Conservation (phyloP, 148 eudicot species). For the Polygonum maritimum region DNA sequence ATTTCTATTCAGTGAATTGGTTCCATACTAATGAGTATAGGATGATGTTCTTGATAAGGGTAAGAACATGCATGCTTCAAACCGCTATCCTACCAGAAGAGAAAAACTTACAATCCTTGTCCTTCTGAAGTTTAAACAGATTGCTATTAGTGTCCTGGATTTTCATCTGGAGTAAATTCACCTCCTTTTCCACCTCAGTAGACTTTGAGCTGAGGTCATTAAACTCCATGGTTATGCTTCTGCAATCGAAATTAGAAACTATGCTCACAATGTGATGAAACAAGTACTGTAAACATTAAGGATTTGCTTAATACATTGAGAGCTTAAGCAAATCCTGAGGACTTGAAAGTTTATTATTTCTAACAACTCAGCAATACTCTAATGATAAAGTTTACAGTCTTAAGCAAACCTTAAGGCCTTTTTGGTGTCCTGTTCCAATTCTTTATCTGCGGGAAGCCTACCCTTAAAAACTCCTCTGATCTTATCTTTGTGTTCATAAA, state of each 20-base stretch:
- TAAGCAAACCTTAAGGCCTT: constrained; percentile 56
- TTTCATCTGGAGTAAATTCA: constrained; percentile 55
- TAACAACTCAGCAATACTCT: neutral
- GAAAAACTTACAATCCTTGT: constrained; percentile 64
- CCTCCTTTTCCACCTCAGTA: constrained; percentile 80
- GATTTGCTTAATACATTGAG: neutral
- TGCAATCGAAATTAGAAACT: constrained; percentile 21
- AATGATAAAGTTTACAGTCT: neutral
- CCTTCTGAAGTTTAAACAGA: constrained; percentile 50
- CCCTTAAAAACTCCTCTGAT: constrained; percentile 79
- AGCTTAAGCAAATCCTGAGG: neutral
- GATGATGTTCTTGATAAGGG: neutral
- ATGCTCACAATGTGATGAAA: neutral
- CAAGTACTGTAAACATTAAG: neutral
- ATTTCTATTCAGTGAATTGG: neutral
- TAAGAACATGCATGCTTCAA: neutral
- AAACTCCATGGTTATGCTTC: constrained; percentile 44
- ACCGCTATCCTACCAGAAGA: constrained; percentile 3
- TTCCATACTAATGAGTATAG: neutral
- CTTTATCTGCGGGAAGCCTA: constrained; percentile 76
- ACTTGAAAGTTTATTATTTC: neutral
- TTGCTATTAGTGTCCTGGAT: constrained; percentile 53
- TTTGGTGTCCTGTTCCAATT: constrained; percentile 53
- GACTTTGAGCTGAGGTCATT: constrained; percentile 57
- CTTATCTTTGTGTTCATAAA: constrained; percentile 74